These are phyloP conservation scores for Penicillium sp. DNA, from an alignment of 2,329 filamentous ascomycete species.

Conservation along the genomic window DNA sequence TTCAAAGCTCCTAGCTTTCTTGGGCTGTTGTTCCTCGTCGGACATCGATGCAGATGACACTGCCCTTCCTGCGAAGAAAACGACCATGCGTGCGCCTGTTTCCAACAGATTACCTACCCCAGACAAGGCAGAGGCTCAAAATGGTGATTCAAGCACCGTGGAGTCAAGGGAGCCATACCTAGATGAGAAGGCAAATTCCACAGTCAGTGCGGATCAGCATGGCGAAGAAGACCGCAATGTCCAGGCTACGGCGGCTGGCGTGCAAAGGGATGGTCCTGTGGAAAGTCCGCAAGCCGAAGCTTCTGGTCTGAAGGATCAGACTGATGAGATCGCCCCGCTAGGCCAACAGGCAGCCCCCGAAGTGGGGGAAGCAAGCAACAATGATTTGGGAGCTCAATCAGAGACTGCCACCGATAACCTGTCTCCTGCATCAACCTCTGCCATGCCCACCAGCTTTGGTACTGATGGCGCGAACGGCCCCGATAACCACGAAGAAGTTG, in stretches of 20 bases:
- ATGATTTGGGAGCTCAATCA: slow-evolving; percentile 31
- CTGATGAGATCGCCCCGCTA: slow-evolving; percentile 12
- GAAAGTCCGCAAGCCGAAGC: slow-evolving; percentile 16
- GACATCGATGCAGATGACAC: slow-evolving; percentile 45
- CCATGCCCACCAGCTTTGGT: slow-evolving; percentile 26
- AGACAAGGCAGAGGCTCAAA: slow-evolving; percentile 40
- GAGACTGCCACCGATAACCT: slow-evolving; percentile 65
- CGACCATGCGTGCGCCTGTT: slow-evolving; percentile 39
- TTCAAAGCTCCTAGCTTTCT: slow-evolving; percentile 43
- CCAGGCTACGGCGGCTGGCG: slow-evolving; percentile 37
- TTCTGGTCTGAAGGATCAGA: slow-evolving; percentile 13
- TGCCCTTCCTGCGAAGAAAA: slow-evolving; percentile 46
- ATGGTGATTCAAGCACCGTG: slow-evolving; percentile 39
- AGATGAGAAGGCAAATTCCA: slow-evolving; percentile 40
- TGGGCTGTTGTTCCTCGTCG: slow-evolving; percentile 49
- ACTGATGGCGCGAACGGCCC: slow-evolving; percentile 37
- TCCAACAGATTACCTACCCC: slow-evolving; percentile 37
- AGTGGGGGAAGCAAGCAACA: slow-evolving; percentile 17
- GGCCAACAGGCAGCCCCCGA: slow-evolving; percentile 17
- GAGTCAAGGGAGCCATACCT: slow-evolving; percentile 40
- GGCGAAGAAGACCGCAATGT: slow-evolving; percentile 29
- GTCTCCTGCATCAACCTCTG: slow-evolving; percentile 42
- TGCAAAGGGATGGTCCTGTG: slow-evolving; percentile 34
- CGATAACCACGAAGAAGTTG: slow-evolving; percentile 41
- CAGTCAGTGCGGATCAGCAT: slow-evolving; percentile 29